Base-by-base conservation (phyloP, 2,329 filamentous ascomycete genomes). In the Verticillium dahliae region DNA sequence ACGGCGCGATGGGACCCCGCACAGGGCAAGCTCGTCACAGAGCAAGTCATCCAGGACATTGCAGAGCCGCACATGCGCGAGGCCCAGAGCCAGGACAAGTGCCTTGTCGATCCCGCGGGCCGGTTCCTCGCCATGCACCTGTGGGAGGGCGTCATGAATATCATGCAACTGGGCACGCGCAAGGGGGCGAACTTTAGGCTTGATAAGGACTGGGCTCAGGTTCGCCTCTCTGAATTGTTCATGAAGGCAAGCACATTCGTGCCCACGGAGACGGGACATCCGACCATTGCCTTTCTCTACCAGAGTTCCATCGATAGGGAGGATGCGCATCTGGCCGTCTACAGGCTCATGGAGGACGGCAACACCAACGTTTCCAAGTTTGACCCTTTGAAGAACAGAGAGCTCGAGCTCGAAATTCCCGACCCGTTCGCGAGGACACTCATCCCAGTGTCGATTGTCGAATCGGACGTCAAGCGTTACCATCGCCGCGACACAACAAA, bases 31-130 rank as follows among this genome's bases (percentile, higher is more conserved):
- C 73, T 89, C 2, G 79, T 83, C 9, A 84, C 81, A 0, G 71
- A 82, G 27, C 78, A 82, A 67, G 69, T 76, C 1, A 82, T 85
- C 50, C 75, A 79, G 50, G 85, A 89, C 64, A 69, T 76, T 1
- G 77, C 82, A 37, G 85, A 88, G 69, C 81, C 78, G 41, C 81
- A 86, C 63, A 84, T 88, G 83, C 81, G 91, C 59, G 90, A 96
- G 70, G 89, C 90, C 7, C 90, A 94, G 73, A 93, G 90, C 62
- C 89, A 90, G 67, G 91, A 96, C 74, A 84, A 90, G 69, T 94
- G 91, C 68, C 80, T 93, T 64, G 87, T 97, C 5, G 94, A 98
- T 72, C 92, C 92, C 0, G 89, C 88, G 0, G 88, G 90, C 38
- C 77, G 76, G 45, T 85, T 80, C 67, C 77, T 86, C 76, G 81